A percentile compares a stretch with the other conserved stretches of the same genome.
These are phyloP conservation scores for Penicillium samsonianum DNA, from an alignment of 495 filamentous ascomycete species.

Conservation along the genomic window DNA sequence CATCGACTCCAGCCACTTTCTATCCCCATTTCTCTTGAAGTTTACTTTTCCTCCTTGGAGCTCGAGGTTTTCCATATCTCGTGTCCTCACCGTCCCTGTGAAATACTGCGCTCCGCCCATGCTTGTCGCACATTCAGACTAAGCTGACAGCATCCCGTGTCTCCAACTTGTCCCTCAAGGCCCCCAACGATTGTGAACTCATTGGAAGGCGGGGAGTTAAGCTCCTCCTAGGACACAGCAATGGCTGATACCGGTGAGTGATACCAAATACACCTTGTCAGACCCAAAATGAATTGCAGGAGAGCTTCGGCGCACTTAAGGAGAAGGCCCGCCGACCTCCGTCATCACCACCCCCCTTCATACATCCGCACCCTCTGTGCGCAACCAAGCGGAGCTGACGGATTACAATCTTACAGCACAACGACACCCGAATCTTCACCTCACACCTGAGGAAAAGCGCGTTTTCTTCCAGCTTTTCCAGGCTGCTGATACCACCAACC, in stretches of 20 bases:
- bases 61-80: constrained; percentile 9
- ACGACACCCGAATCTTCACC: constrained; percentile 71
- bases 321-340: constrained; percentile 30
- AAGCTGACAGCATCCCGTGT: constrained; percentile 28
- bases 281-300: constrained; percentile 3
- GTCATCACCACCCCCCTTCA: constrained; percentile 15
- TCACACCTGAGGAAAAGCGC: constrained; percentile 89
- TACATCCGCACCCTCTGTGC: constrained; percentile 13
- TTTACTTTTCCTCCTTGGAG: constrained; percentile 13
- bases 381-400: constrained; percentile 31
- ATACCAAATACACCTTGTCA: neutral
- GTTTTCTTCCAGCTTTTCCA: constrained; percentile 89
- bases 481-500: constrained; percentile 81
- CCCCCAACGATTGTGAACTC: constrained; percentile 24
- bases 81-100: constrained; percentile 4
- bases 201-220: constrained; percentile 34
- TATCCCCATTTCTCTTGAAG: constrained; percentile 20
- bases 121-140: constrained; percentile 33
- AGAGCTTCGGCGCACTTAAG: constrained; percentile 30
- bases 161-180: constrained; percentile 20
- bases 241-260: constrained; percentile 47
- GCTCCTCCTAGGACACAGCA: constrained; percentile 38
- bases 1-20: constrained; percentile 30
- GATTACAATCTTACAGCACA: constrained; percentile 29
- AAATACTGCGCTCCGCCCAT: constrained; percentile 35